phyloP scores from a whole-genome alignment of 352 stramenopile species.

The Globisporangium paddicum region DNA sequence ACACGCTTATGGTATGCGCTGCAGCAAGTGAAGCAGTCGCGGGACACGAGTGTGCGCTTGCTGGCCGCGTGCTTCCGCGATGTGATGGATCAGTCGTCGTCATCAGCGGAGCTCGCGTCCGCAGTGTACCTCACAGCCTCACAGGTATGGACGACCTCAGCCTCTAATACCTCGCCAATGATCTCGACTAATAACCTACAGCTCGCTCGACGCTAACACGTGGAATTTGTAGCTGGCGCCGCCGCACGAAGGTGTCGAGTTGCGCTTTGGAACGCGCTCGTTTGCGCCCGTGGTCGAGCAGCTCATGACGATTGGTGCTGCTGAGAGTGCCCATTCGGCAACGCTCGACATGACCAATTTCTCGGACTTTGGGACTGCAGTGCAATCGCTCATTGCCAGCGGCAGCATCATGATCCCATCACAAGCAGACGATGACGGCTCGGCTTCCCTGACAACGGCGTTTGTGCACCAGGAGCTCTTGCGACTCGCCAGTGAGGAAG shows the following conservation, averaged over 20 bases:
- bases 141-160: conserved; percentile 21
- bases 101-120: conserved; percentile 27
- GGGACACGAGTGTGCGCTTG: conserved; percentile 40
- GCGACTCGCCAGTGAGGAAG: conserved; percentile 51
- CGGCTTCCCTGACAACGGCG: conserved; percentile 25
- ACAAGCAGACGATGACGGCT: background rate
- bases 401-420: conserved; percentile 21
- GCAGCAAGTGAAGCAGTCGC: conserved; percentile 50
- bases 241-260: conserved; percentile 62
- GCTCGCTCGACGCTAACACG: background rate
- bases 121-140: conserved; percentile 69
- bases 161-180: no score
- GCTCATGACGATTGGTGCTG: conserved; percentile 25
- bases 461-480: conserved; percentile 51
- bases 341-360: conserved; percentile 14
- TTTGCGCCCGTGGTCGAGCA: conserved; percentile 56
- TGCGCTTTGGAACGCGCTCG: conserved; percentile 62
- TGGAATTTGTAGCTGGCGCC: conserved; percentile 44
- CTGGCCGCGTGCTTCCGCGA: conserved; percentile 39
- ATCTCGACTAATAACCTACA: no score
- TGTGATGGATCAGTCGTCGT: conserved; percentile 28
- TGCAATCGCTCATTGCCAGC: conserved; percentile 39
- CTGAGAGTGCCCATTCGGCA: background rate
- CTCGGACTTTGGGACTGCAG: conserved; percentile 50
- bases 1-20: no score